Evolutionary conservation across 345 rosid species (phyloP).

Genomic region (Eucalyptus cladocalyx): DNA sequence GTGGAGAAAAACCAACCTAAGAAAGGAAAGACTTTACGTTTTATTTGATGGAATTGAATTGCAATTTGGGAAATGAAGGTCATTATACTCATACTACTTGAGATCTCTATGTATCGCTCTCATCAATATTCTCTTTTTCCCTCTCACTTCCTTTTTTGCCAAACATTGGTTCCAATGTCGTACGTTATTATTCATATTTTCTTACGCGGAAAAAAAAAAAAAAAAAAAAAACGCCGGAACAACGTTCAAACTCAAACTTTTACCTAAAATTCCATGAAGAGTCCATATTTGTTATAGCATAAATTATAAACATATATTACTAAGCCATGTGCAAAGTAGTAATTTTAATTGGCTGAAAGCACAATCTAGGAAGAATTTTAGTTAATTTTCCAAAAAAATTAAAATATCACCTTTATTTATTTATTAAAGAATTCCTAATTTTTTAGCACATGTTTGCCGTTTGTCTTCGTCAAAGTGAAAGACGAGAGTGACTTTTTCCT

Average conservation of each 20-base stretch:
- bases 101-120: no score
- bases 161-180: no score
- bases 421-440: neutral
- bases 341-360: neutral
- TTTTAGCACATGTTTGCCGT: neutral
- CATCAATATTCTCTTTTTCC: no score
- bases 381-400: neutral
- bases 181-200: no score
- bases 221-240: neutral
- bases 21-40: no score
- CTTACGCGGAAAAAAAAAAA: no score
- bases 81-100: no score
- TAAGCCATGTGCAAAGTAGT: neutral
- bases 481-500: neutral
- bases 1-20: no score
- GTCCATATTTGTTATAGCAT: neutral
- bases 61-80: no score
- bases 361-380: neutral
- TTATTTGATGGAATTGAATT: no score
- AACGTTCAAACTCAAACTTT: neutral
- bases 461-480: neutral
- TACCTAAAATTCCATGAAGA: neutral
- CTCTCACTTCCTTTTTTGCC: no score
- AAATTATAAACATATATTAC: neutral
- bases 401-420: neutral